phyloP scores from a whole-genome alignment of 1,284 basidiomycete species.

The Ganoderma resinaceum region DNA sequence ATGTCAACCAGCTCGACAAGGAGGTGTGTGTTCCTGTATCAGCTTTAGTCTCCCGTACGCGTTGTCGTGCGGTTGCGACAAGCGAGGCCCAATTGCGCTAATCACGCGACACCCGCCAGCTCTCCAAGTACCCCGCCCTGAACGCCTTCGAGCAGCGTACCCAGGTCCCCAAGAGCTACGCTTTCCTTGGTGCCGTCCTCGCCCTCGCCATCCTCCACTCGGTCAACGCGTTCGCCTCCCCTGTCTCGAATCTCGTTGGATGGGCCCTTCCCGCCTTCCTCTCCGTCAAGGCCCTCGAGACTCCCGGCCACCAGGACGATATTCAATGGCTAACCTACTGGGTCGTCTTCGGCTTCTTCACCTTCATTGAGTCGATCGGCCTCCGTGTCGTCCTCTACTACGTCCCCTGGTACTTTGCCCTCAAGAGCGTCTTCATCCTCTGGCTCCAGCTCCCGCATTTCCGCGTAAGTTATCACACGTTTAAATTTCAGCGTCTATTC shows the following conservation, averaged over 20 bases:
- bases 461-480: slow-evolving; percentile 65
- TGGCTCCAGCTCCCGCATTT: slow-evolving; percentile 87
- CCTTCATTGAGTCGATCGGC: slow-evolving; percentile 82
- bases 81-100: slow-evolving; percentile 6
- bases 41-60: not conserved
- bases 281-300: slow-evolving; percentile 86
- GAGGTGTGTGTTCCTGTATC: slow-evolving; percentile 71
- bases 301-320: slow-evolving; percentile 76
- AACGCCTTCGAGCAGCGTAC: slow-evolving; percentile 89
- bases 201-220: slow-evolving; percentile 77
- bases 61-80: slow-evolving; percentile 6
- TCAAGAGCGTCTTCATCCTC: slow-evolving; percentile 89
- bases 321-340: slow-evolving; percentile 92
- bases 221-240: slow-evolving; percentile 83
- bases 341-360: slow-evolving; percentile 88
- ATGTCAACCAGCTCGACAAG: slow-evolving; percentile 89
- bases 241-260: slow-evolving; percentile 85
- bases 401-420: slow-evolving; percentile 88
- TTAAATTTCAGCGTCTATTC: slow-evolving; percentile 10
- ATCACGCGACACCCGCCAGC: slow-evolving; percentile 53
- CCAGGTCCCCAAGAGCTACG: slow-evolving; percentile 92
- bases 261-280: slow-evolving; percentile 87
- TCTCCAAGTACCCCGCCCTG: slow-evolving; percentile 91
- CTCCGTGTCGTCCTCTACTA: slow-evolving; percentile 82
- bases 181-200: slow-evolving; percentile 77